Evolutionary conservation across 305 asterid genomes (phyloP).

Genomic region (Fraxinus velutina): DNA sequence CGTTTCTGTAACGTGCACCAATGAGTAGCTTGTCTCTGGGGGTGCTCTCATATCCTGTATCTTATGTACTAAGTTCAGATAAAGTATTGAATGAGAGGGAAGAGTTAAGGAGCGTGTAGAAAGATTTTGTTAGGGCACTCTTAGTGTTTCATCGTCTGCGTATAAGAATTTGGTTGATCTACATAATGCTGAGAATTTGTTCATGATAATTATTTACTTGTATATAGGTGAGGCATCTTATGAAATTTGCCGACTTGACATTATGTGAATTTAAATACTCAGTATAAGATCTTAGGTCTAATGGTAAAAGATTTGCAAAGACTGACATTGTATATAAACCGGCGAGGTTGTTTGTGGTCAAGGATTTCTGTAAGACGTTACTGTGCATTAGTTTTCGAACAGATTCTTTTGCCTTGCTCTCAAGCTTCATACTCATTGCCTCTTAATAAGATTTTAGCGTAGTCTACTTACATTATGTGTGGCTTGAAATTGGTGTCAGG

Average conservation of each 20-base stretch:
- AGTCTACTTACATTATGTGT: background rate
- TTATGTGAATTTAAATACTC: background rate
- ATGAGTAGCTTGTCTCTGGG: background rate
- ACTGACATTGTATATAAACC: background rate
- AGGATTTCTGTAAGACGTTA: background rate
- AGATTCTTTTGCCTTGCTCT: background rate
- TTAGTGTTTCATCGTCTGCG: background rate
- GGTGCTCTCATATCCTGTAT: background rate
- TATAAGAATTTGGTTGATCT: background rate
- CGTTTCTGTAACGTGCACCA: background rate
- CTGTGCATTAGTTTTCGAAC: background rate
- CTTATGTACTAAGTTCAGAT: background rate
- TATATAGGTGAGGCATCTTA: background rate
- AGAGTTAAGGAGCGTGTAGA: background rate
- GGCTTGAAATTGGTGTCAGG: conserved; percentile 27
- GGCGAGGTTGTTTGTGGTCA: background rate
- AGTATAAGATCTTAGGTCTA: background rate
- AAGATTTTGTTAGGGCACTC: background rate
- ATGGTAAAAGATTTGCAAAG: background rate
- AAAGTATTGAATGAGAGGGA: background rate
- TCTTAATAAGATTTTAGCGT: background rate
- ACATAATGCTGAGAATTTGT: background rate
- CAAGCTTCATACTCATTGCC: background rate
- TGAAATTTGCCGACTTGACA: background rate
- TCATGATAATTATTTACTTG: background rate